Evolutionary conservation across 2,329 filamentous ascomycete genomes (phyloP).

Genomic region (Stromatinia cepivora): DNA sequence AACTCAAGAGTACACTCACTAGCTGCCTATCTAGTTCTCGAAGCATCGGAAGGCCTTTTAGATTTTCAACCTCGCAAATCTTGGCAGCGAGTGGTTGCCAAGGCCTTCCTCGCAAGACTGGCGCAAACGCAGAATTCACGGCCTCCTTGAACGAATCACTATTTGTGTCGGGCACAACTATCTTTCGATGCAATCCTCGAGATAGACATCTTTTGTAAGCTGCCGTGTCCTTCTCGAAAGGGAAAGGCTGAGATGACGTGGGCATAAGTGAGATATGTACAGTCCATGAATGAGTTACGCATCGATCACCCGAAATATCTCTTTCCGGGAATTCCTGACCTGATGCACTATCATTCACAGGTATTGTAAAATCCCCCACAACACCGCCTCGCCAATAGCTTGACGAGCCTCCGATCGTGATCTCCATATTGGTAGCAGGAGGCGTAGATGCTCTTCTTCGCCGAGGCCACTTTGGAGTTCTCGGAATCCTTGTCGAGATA

Average conservation of each 20-base stretch:
- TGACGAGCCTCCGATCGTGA: conserved; percentile 18
- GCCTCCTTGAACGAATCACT: conserved; percentile 52
- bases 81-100: conserved; percentile 62
- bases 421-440: conserved; percentile 28
- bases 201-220: conserved; percentile 63
- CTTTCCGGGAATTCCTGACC: conserved; percentile 32
- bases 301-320: conserved; percentile 31
- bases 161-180: conserved; percentile 53
- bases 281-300: conserved; percentile 52
- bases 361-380: background rate
- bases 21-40: conserved; percentile 51
- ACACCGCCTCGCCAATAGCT: conserved; percentile 23
- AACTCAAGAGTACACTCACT: conserved; percentile 36
- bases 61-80: conserved; percentile 55
- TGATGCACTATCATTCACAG: conserved; percentile 10
- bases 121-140: conserved; percentile 51
- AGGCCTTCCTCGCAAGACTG: conserved; percentile 50
- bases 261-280: conserved; percentile 61
- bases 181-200: conserved; percentile 58
- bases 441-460: conserved; percentile 38
- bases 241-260: conserved; percentile 54
- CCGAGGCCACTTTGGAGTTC: conserved; percentile 26
- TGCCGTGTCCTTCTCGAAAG: conserved; percentile 61
- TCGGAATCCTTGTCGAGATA: conserved; percentile 10
- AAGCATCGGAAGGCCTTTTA: conserved; percentile 60